Evolutionary conservation across 2,329 filamentous ascomycete genomes (phyloP).

Genomic region (Apiospora phragmitis): DNA sequence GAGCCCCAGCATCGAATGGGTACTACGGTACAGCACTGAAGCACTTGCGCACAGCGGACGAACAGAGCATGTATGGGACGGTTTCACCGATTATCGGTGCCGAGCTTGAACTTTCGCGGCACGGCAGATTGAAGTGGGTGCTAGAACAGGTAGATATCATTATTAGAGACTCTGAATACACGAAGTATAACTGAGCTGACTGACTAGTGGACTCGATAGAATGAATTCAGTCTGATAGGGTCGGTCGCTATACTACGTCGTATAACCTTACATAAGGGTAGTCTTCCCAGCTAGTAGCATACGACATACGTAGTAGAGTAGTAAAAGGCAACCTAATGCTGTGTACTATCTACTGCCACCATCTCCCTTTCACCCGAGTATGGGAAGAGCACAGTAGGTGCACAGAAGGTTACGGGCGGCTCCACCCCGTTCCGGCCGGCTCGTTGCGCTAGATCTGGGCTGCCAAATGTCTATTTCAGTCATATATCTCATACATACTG

Average conservation of each 20-base stretch:
- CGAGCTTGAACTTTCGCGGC: neutral
- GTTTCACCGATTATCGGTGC: conserved; percentile 1
- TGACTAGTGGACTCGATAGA: neutral
- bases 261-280: neutral
- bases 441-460: neutral
- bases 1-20: neutral
- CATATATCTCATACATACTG: neutral
- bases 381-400: neutral
- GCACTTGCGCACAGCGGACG: neutral
- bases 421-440: neutral
- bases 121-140: neutral
- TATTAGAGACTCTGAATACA: neutral
- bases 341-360: neutral
- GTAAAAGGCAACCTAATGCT: neutral
- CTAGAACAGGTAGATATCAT: neutral
- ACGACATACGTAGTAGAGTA: neutral
- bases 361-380: neutral
- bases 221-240: neutral
- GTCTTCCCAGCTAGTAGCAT: neutral
- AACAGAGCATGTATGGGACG: neutral
- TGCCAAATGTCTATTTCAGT: neutral
- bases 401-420: neutral
- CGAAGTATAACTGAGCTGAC: neutral
- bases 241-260: neutral
- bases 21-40: neutral